Percentiles rank a stretch among this genome's conserved stretches.
Evolutionary conservation across 2,329 filamentous ascomycete species (phyloP).

Genomic region (Ascochyta rabiei): DNA sequence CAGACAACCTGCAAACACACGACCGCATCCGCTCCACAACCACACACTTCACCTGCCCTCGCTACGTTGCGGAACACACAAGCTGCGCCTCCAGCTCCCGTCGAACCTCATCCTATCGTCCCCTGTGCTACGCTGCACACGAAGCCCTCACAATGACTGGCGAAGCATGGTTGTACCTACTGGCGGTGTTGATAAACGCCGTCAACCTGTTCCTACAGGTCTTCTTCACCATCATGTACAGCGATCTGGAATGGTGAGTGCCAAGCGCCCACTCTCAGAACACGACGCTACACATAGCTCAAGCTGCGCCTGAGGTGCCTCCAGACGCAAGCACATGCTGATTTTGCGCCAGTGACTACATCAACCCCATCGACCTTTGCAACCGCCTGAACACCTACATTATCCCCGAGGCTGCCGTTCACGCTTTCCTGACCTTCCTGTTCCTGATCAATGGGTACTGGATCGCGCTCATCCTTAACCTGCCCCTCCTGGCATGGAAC

Average conservation of each 20-base stretch:
- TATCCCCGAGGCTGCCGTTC: conserved; percentile 95
- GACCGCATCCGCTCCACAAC: conserved; percentile 29
- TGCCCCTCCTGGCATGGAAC: conserved; percentile 92
- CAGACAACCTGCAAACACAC: conserved; percentile 44
- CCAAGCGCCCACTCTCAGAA: not conserved
- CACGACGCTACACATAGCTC: not conserved
- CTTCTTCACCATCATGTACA: conserved; percentile 99
- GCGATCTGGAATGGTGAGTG: conserved; percentile 95
- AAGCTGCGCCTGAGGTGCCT: not conserved
- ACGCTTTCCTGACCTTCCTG: conserved; percentile 91
- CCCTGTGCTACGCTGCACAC: conserved; percentile 33
- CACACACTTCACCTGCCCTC: conserved; percentile 25
- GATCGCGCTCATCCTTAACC: conserved; percentile 88
- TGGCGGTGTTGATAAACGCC: conserved; percentile 98
- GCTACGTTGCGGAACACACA: conserved; percentile 19
- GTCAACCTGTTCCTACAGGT: conserved; percentile 99
- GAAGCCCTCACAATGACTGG: conserved; percentile 75
- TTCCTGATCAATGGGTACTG: conserved; percentile 99
- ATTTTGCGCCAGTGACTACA: conserved; percentile 79
- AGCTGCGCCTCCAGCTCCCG: conserved; percentile 17
- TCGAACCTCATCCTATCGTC: conserved; percentile 15
- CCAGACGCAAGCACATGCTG: conserved; percentile 31
- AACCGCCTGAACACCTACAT: conserved; percentile 99
- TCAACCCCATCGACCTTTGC: conserved; percentile 99
- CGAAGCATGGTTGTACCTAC: conserved; percentile 97